These are phyloP conservation scores for Colletotrichum euphorbiae DNA, from an alignment of 2,329 filamentous ascomycete genomes.

Conservation along the genomic window DNA sequence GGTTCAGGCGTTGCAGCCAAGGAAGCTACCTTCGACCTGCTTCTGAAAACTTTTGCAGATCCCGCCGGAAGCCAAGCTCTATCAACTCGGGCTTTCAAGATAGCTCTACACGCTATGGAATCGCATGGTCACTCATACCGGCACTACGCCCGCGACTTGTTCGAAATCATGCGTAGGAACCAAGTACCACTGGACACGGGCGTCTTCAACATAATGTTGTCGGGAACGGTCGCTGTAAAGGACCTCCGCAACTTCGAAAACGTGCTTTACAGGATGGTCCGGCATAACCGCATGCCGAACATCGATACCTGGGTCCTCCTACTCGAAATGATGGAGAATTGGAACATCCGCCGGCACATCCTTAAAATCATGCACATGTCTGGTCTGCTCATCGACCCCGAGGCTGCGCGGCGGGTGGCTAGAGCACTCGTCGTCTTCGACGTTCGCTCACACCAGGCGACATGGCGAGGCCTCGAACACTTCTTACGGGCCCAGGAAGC, in stretches of 20 bases:
- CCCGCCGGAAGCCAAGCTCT: slow-evolving; percentile 48
- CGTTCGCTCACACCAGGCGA: slow-evolving; percentile 51
- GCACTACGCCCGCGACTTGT: slow-evolving; percentile 48
- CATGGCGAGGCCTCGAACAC: slow-evolving; percentile 49
- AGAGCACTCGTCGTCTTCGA: slow-evolving; percentile 57
- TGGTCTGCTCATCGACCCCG: slow-evolving; percentile 54
- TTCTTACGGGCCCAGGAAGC: slow-evolving; percentile 56
- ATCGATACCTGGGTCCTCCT: slow-evolving; percentile 62
- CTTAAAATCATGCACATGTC: slow-evolving; percentile 59
- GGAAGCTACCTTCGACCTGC: slow-evolving; percentile 51
- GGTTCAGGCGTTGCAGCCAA: slow-evolving; percentile 49
- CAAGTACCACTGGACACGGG: slow-evolving; percentile 58
- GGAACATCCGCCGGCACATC: slow-evolving; percentile 62
- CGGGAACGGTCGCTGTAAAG: slow-evolving; percentile 52
- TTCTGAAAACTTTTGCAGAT: slow-evolving; percentile 55
- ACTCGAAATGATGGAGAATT: slow-evolving; percentile 66
- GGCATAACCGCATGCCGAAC: slow-evolving; percentile 54
- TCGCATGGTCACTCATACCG: slow-evolving; percentile 43
- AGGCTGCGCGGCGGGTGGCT: slow-evolving; percentile 53
- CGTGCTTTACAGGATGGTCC: slow-evolving; percentile 55
- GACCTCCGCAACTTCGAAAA: slow-evolving; percentile 57
- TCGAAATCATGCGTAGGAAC: slow-evolving; percentile 50
- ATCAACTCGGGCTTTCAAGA: slow-evolving; percentile 55
- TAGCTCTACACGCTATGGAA: slow-evolving; percentile 57
- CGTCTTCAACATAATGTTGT: slow-evolving; percentile 61